Evolutionary conservation across 75 land plant species (phyloP).

Genomic region (Pinus albicaulis): DNA sequence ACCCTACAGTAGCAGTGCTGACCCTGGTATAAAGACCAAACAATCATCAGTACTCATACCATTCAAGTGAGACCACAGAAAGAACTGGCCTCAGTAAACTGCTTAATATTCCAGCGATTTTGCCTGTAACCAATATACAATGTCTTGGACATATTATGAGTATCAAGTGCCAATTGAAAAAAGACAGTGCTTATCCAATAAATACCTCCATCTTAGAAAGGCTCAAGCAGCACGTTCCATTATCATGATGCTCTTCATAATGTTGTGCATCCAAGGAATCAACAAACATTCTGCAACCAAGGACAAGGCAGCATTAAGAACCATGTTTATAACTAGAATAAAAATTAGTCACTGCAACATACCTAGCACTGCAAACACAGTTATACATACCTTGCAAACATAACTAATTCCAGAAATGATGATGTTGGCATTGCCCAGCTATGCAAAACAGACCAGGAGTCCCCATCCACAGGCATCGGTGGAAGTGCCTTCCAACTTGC

Average conservation of each 20-base stretch:
- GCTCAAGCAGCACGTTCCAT: slow-evolving; percentile 60
- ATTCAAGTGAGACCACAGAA: background rate
- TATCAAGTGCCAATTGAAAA: background rate
- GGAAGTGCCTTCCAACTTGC: slow-evolving; percentile 53
- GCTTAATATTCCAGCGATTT: background rate
- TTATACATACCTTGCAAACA: slow-evolving; percentile 68
- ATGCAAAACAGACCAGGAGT: slow-evolving; percentile 83
- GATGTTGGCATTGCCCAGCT: slow-evolving; percentile 90
- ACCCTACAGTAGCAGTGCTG: slow-evolving; percentile 89
- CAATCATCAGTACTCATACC: background rate
- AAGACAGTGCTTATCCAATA: background rate
- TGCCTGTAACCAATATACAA: background rate
- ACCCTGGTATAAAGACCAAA: slow-evolving; percentile 33
- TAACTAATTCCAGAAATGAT: slow-evolving; percentile 78
- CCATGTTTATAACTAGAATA: too few relatives aligned
- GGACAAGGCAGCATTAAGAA: too few relatives aligned
- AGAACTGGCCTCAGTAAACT: background rate
- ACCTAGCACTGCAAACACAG: too few relatives aligned
- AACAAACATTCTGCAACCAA: slow-evolving; percentile 79
- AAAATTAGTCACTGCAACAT: too few relatives aligned
- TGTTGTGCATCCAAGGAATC: slow-evolving; percentile 77
- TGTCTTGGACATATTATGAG: background rate
- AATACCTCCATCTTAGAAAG: slow-evolving; percentile 43
- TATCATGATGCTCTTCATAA: slow-evolving; percentile 66
- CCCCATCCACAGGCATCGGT: slow-evolving; percentile 79